phyloP scores from a whole-genome alignment of 75 land plant species.

The Selaginella moellendorffii region DNA sequence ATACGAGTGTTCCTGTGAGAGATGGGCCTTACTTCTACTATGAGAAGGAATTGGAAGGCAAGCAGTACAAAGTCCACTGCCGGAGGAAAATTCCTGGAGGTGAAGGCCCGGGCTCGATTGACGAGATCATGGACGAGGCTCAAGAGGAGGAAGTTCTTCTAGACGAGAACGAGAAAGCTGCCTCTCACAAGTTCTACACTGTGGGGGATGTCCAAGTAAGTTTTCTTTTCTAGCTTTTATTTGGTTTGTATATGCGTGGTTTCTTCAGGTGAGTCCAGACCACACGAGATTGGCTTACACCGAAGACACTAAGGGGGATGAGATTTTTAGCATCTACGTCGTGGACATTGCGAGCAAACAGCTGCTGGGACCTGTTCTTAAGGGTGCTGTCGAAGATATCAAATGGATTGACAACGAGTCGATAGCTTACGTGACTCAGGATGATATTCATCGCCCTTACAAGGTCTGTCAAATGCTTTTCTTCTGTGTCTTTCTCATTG shows the following conservation, averaged over 20 bases:
- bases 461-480: slow-evolving; percentile 39
- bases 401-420: slow-evolving; percentile 81
- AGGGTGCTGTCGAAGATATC: slow-evolving; percentile 35
- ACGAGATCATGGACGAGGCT: slow-evolving; percentile 61
- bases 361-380: slow-evolving; percentile 40
- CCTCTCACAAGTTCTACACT: slow-evolving; percentile 44
- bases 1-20: slow-evolving; percentile 50
- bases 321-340: slow-evolving; percentile 71
- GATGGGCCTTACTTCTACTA: slow-evolving; percentile 71
- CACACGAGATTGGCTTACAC: slow-evolving; percentile 76
- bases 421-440: slow-evolving; percentile 68
- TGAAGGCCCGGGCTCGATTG: slow-evolving; percentile 42
- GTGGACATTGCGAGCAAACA: slow-evolving; percentile 46
- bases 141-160: slow-evolving; percentile 60
- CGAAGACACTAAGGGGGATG: slow-evolving; percentile 88
- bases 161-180: slow-evolving; percentile 82
- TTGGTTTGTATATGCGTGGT: too few relatives aligned
- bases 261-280: slow-evolving; percentile 76
- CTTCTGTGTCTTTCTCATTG: slow-evolving; percentile 4
- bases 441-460: slow-evolving; percentile 73
- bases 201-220: slow-evolving; percentile 63
- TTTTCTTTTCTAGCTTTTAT: background rate
- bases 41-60: slow-evolving; percentile 52
- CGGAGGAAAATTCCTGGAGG: slow-evolving; percentile 34
- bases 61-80: slow-evolving; percentile 83